Base-by-base conservation (phyloP, 805 yeast genomes). In the Suhomyces sp. region DNA sequence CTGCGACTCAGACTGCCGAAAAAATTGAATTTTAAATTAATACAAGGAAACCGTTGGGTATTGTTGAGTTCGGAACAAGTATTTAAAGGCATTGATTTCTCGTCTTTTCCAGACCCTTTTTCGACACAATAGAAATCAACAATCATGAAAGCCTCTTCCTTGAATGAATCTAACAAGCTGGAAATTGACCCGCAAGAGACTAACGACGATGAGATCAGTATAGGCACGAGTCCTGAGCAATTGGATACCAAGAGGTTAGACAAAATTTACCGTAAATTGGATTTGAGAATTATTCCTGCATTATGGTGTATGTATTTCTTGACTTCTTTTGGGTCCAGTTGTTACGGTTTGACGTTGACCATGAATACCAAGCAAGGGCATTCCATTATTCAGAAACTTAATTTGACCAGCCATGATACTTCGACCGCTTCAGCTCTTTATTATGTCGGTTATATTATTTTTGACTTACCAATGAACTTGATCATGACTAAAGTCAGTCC, bases 401-500 rank as follows among this genome's bases (percentile, higher is more conserved):
- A 72, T 0, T 73, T 88, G 53, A 74, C 78, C 1, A 19, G 84
- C 2, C 82, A 85, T 50, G 81, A 88, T 57, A 78, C 80, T 0
- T 82, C 92, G 2, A 81, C 86, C 1, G 96, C 96, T 2, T 83
- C 88, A 19, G 94, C 96, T 0, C 74, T 90, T 42, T 86, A 87
- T 73, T 88, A 83, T 61, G 96, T 90, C 15, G 96, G 92, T 5
- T 88, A 82, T 66, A 88, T 90, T 58, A 73, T 90, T 42, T 90
- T 90, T 64, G 96, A 90, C 68, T 84, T 90, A 35, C 97, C 97
- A 33, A 88, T 88, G 92, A 90, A 90, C 68, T 76, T 90, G 60
- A 71, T 83, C 48, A 88, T 90, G 96, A 89, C 96, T n/a, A 76
- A 77, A 51, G 79, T 88, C 7, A 85, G 91, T 23, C 96, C 97